These are phyloP conservation scores for Eragrostis tef DNA, from an alignment of 202 grass and related monocot genomes.

Conservation along the genomic window DNA sequence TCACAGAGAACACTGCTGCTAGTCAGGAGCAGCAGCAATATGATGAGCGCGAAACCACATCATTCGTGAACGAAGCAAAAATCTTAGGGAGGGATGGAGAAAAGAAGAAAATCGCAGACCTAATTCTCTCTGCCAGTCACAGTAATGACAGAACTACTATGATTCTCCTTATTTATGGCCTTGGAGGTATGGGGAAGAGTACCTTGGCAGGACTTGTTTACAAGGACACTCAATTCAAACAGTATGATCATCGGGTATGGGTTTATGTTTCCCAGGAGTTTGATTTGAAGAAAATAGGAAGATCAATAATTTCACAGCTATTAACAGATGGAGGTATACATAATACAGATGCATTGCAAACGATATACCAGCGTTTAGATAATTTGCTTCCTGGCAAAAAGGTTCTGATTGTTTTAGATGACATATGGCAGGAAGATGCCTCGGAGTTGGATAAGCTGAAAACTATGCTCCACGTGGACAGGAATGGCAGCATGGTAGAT, in stretches of 20 bases:
- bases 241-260: neutral
- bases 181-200: no score
- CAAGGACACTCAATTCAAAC: neutral
- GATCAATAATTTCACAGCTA: neutral
- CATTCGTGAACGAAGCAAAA: neutral
- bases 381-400: neutral
- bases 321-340: neutral
- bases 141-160: no score
- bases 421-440: no score
- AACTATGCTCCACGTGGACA: no score
- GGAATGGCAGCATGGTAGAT: no score
- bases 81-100: neutral
- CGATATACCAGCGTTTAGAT: neutral
- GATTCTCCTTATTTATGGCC: no score
- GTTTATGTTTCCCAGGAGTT: slow-evolving; percentile 20
- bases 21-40: neutral
- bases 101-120: neutral
- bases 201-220: no score
- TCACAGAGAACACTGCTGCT: neutral
- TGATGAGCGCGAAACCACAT: neutral
- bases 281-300: slow-evolving; percentile 23
- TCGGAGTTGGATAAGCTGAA: no score
- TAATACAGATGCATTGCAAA: neutral
- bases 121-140: no score
- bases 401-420: no score